phyloP scores from a whole-genome alignment of 495 filamentous ascomycete genomes.

The Lindgomyces ingoldianus region DNA sequence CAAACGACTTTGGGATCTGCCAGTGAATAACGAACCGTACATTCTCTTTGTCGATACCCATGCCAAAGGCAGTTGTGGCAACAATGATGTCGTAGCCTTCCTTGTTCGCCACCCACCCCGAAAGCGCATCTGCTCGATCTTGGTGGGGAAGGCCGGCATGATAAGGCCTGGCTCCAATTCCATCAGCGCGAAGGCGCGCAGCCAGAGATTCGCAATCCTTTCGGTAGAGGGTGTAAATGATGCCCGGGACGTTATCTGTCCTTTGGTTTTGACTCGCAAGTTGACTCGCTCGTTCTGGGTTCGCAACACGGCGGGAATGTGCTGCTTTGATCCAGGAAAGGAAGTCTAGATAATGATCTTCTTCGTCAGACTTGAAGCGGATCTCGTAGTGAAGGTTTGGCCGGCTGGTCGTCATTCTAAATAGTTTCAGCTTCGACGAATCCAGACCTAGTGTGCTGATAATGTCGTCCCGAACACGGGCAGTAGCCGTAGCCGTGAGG shows the following conservation, averaged over 20 bases:
- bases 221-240: slow-evolving; percentile 84
- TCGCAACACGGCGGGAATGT: slow-evolving; percentile 61
- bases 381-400: slow-evolving; percentile 92
- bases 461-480: slow-evolving; percentile 75
- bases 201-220: slow-evolving; percentile 76
- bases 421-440: slow-evolving; percentile 61
- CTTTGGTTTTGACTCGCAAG: slow-evolving; percentile 55
- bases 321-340: slow-evolving; percentile 71
- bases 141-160: slow-evolving; percentile 65
- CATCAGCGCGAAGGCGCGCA: slow-evolving; percentile 57
- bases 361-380: slow-evolving; percentile 73
- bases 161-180: slow-evolving; percentile 70
- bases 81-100: slow-evolving; percentile 85
- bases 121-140: slow-evolving; percentile 63
- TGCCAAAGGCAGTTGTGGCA: slow-evolving; percentile 93
- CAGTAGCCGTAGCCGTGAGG: slow-evolving; percentile 86
- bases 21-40: slow-evolving; percentile 94
- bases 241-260: slow-evolving; percentile 69
- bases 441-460: slow-evolving; percentile 71
- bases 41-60: slow-evolving; percentile 95
- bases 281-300: slow-evolving; percentile 51
- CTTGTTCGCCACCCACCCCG: slow-evolving; percentile 74
- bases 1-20: slow-evolving; percentile 87
- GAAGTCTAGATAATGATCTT: slow-evolving; percentile 69
- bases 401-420: slow-evolving; percentile 76